Evolutionary conservation across 2,329 filamentous ascomycete species (phyloP).

Genomic region (Botrytis cinerea): DNA sequence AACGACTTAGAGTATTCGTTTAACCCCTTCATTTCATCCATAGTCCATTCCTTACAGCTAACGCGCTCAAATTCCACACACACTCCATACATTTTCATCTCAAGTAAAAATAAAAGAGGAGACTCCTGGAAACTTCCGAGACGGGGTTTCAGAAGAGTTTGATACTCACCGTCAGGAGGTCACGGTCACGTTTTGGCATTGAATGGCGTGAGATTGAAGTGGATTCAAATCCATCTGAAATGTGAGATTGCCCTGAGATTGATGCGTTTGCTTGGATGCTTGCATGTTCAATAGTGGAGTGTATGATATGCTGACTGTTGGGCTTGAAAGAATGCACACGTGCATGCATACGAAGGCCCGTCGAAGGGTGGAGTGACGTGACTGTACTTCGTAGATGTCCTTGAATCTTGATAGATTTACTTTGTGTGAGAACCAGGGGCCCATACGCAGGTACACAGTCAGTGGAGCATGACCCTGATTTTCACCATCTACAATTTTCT

Average conservation of each 20-base stretch:
- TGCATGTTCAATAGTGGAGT: neutral
- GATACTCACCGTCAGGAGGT: constrained; percentile 3
- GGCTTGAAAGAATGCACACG: neutral
- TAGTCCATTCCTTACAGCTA: neutral
- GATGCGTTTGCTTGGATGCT: neutral
- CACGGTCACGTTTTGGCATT: constrained; percentile 13
- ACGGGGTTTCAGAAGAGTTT: constrained; percentile 17
- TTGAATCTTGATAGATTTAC: neutral
- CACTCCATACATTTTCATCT: neutral
- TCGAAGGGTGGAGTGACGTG: constrained; percentile 13
- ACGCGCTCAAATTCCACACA: neutral
- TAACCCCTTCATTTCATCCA: constrained; percentile 17
- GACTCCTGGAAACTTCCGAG: neutral
- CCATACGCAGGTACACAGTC: constrained; percentile 14
- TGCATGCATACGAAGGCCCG: neutral
- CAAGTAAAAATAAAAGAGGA: neutral
- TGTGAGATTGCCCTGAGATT: neutral
- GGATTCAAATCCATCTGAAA: neutral
- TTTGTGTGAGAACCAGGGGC: constrained; percentile 3
- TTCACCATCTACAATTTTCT: constrained; percentile 10
- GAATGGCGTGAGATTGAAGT: neutral
- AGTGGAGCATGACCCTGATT: constrained; percentile 16
- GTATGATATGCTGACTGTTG: neutral
- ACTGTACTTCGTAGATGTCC: neutral
- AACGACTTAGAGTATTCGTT: neutral